Evolutionary conservation across 2,329 filamentous ascomycete species (phyloP), one percentile per base, ranked within the genome.

Genomic region (Pyrenochaeta sp.): DNA sequence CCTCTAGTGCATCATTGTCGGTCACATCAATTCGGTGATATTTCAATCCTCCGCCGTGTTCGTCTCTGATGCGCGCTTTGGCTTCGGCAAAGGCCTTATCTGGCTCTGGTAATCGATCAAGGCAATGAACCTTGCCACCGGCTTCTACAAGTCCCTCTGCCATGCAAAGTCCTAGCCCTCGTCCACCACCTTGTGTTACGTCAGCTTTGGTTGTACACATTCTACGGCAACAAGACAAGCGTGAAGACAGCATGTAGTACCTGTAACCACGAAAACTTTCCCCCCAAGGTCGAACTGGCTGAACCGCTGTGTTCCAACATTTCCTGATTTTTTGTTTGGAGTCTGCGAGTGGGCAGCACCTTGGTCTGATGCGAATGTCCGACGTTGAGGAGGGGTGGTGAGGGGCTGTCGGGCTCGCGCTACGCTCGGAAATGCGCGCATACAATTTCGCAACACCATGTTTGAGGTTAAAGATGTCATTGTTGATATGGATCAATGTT

Each of bases 11-110:
- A 2, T 82, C 78, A 29, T 87, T 85, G 65, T 94, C 84, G 17
- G 90, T 85, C 9, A 96, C 91, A 72, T 97, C 91, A 45, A 92
- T 85, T 55, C 87, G 85, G 69, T 89, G 87, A 78, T 96, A 96
- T 51, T 86, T 81, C 33, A 95, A 75, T 40, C 82, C 83, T 4
- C 87, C 87, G 57, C 82, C 84, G 21, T 90, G 81, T 66, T 88
- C 84, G 30, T 81, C 74, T 7, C 77, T 77, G 27, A 89, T 86
- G 32, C 86, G 82, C 52, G 82, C 78, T 54, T 87, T 85, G 36
- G 92, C 82, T 32, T 79, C 77, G 44, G 81, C 81, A 72, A 92
- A 95, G 43, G 85, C 82, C 1, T 81, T 66, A 37, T 80, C 81
- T 1, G 86, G 86, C 37, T 79, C 71, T 1, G 82, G 75, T 17